Evolutionary conservation across 2,329 filamentous ascomycete genomes (phyloP).

Genomic region (Pseudomassariella vexata): DNA sequence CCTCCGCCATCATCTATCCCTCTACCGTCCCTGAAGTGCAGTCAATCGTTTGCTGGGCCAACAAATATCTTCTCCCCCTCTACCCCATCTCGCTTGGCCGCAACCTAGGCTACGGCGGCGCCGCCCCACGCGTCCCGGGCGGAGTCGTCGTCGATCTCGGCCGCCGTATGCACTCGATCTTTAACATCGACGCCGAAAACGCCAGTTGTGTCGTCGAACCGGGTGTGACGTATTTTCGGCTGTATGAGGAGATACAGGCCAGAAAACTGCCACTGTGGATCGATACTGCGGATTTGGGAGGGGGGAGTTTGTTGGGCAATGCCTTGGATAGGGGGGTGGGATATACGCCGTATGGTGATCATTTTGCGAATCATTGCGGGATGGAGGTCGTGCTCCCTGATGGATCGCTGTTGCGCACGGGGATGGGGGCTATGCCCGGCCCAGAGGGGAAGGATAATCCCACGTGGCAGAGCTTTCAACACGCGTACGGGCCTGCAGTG

Average conservation of each 20-base stretch:
- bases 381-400: constrained; percentile 39
- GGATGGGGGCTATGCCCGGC: constrained; percentile 28
- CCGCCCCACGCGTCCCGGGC: constrained; percentile 45
- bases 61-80: constrained; percentile 21
- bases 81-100: constrained; percentile 23
- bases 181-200: constrained; percentile 43
- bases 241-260: constrained; percentile 42
- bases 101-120: constrained; percentile 46
- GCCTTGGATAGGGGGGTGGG: constrained; percentile 38
- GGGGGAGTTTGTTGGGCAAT: constrained; percentile 39
- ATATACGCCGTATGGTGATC: constrained; percentile 39
- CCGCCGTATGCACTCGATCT: constrained; percentile 44
- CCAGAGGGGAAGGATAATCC: constrained; percentile 19
- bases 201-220: constrained; percentile 49
- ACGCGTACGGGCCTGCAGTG: constrained; percentile 30
- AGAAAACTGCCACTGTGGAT: constrained; percentile 36
- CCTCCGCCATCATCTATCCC: constrained; percentile 33
- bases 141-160: constrained; percentile 46
- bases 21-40: constrained; percentile 25
- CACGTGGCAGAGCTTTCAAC: constrained; percentile 36
- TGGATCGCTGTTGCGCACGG: constrained; percentile 35
- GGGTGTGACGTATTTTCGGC: constrained; percentile 45
- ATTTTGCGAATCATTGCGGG: constrained; percentile 34
- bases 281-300: constrained; percentile 35
- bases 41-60: constrained; percentile 25